Base-by-base conservation (phyloP, 495 filamentous ascomycete genomes). In the Viridothelium virens region DNA sequence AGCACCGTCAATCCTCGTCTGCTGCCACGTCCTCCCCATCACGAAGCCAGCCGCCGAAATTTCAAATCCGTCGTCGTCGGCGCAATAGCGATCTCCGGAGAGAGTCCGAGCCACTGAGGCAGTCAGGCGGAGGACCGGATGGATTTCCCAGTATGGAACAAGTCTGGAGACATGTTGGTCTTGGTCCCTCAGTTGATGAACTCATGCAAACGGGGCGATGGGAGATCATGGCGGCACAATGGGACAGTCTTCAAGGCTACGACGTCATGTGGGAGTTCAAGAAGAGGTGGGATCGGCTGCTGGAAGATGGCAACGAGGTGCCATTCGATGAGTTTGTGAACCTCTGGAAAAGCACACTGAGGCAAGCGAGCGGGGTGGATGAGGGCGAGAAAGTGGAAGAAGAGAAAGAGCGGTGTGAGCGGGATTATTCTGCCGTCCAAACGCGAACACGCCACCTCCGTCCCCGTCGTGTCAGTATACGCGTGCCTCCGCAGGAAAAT, bases 191-290 rank as follows among this genome's bases (percentile, higher is more conserved):
- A 10, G 53, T 59, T 9, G 53, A 59, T 3, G 10, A 7, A 31
- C 53, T 59, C 31, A 59, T 59, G 53, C 18, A 59, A 59, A 34
- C 53, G 14, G 53, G 53, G 7, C 53, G 36, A 59, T 59, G 53
- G 53, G 33, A 18, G 5, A 5, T 34, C 36, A 59, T 59, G 53
- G 53, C 33, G 31, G 53, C 53, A 36, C 53, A 59, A 59, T 59
- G 53, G 53, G 36, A 59, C 31, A 59, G 53, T 14, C 14, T 59
- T 7, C 53, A 36, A 36, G 53, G 36, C 31, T 59, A 7, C 18
- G 53, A 59, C 6, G n/a, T 59, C 31, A 59, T 59, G 53, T 59
- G 53, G 53, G 53, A 59, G 31, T 59, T 59, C 53, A 59, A 59
- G 31, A 59, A 14, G 7, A 34, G 25, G 25, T 59, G 53, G 53